Conservation (phyloP, 306 rosid species). For the Herpetospermum pedunculosum region DNA sequence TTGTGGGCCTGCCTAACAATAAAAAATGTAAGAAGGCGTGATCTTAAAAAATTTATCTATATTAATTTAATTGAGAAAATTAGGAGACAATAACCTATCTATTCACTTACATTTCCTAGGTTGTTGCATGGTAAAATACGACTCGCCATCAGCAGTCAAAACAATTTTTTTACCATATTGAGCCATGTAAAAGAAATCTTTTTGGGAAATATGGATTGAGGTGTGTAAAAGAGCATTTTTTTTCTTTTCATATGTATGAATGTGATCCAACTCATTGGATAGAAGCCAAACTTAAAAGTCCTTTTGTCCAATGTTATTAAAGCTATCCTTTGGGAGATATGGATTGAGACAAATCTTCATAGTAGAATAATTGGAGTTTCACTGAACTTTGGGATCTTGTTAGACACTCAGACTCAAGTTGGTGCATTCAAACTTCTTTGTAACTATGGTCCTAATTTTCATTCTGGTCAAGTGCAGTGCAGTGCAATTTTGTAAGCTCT, state of each 20-base stretch:
- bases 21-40: constrained; percentile 17
- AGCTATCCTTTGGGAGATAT: neutral
- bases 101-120: neutral
- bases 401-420: neutral
- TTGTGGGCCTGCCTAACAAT: constrained; percentile 75
- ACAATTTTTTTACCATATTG: neutral
- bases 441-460: neutral
- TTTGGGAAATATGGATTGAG: neutral
- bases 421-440: neutral
- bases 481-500: neutral
- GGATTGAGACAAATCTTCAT: neutral
- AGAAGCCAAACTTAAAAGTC: neutral
- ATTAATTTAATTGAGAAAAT: neutral
- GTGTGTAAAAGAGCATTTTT: neutral
- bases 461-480: neutral
- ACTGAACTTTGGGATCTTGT: neutral
- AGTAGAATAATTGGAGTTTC: neutral
- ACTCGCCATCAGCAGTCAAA: neutral
- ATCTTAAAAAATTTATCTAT: neutral
- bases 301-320: neutral
- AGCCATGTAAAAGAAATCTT: neutral
- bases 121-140: neutral
- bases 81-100: neutral
- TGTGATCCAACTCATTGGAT: neutral
- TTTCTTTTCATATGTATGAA: neutral